Conservation (phyloP, 2,329 filamentous ascomycete genomes). For the Escovopsis weberi region DNA sequence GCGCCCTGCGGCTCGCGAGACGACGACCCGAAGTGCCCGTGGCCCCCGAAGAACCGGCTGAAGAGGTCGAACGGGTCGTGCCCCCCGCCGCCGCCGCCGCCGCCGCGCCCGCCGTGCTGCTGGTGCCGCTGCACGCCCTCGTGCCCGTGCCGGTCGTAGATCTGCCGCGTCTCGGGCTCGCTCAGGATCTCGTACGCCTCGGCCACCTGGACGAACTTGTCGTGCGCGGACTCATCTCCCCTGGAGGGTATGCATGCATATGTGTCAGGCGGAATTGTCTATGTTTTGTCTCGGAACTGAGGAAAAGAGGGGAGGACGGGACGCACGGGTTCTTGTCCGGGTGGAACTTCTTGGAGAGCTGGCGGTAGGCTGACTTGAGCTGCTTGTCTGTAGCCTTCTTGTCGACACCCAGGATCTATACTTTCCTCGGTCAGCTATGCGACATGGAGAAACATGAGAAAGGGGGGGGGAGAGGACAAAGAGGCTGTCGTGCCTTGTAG, state of each 20-base stretch:
- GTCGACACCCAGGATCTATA: constrained; percentile 62
- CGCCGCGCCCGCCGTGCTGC: constrained; percentile 45
- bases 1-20: constrained; percentile 65
- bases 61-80: constrained; percentile 95
- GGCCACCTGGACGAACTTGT: constrained; percentile 86
- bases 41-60: constrained; percentile 89
- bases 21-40: constrained; percentile 64
- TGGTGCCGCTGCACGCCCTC: constrained; percentile 78
- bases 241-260: constrained; percentile 26
- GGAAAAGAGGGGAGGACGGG: too few species aligned
- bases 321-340: constrained; percentile 94
- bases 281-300: too few species aligned
- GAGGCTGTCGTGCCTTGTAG: constrained; percentile 47
- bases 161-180: constrained; percentile 61
- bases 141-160: constrained; percentile 91
- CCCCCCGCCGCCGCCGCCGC: constrained; percentile 26
- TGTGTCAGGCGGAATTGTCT: neutral
- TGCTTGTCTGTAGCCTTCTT: constrained; percentile 71
- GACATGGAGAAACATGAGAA: too few species aligned
- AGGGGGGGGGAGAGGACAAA: neutral
- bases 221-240: constrained; percentile 61
- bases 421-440: neutral
- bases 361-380: constrained; percentile 86
- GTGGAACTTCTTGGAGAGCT: constrained; percentile 87
- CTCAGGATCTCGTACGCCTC: constrained; percentile 91